Conservation (phyloP, 2,329 filamentous ascomycete species). For the Elsinoe perseae region DNA sequence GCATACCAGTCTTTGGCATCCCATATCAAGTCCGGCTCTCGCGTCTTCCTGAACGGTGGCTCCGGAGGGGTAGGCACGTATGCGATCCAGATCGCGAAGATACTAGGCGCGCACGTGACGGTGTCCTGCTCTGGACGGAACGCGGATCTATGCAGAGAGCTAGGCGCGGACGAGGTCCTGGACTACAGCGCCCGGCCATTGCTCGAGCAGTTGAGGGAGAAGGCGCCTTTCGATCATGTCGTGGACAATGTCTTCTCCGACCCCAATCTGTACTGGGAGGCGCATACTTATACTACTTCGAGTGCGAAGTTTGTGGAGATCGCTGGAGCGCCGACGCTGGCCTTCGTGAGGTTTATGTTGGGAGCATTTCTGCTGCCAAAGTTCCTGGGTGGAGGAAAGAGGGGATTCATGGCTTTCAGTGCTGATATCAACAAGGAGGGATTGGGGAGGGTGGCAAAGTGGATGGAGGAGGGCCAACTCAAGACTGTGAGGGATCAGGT, state of each 20-base stretch:
- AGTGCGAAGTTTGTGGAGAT: conserved; percentile 41
- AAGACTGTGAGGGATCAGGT: conserved; percentile 48
- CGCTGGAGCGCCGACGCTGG: conserved; percentile 19
- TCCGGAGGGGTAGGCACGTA: conserved; percentile 55
- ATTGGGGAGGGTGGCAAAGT: conserved; percentile 43
- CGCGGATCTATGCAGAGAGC: conserved; percentile 46
- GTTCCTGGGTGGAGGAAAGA: conserved; percentile 45
- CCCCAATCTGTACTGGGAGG: conserved; percentile 44
- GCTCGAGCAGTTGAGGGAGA: conserved; percentile 37
- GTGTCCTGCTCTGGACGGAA: conserved; percentile 53
- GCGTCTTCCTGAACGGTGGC: conserved; percentile 58
- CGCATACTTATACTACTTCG: conserved; percentile 44
- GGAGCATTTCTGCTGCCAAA: conserved; percentile 37
- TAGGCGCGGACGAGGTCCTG: conserved; percentile 57
- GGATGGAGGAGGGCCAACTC: conserved; percentile 52
- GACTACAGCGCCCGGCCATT: conserved; percentile 51
- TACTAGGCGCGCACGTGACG: conserved; percentile 52
- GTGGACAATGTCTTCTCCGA: conserved; percentile 54
- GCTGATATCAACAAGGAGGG: conserved; percentile 37
- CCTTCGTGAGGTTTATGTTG: conserved; percentile 19
- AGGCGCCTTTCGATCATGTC: conserved; percentile 42
- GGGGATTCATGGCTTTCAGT: conserved; percentile 34
- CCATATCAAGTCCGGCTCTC: conserved; percentile 36
- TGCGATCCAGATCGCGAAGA: conserved; percentile 57
- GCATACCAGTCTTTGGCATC: conserved; percentile 34